Conservation (phyloP, 495 filamentous ascomycete genomes). For the Neurospora sp. region DNA sequence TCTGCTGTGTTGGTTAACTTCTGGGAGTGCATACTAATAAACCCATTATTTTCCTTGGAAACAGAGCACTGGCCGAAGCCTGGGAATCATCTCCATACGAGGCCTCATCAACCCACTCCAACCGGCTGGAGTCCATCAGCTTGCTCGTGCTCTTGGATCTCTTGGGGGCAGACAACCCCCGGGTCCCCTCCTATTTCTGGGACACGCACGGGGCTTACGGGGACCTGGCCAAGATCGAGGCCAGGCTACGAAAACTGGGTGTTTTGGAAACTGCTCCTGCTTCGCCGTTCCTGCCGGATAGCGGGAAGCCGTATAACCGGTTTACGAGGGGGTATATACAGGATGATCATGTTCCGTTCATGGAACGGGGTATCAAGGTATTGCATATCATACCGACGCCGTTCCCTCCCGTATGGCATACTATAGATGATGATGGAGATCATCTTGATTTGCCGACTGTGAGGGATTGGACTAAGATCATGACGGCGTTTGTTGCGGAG, state of each 20-base stretch:
- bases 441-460: constrained; percentile 78
- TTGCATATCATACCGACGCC: constrained; percentile 76
- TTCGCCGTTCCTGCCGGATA: constrained; percentile 37
- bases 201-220: constrained; percentile 93
- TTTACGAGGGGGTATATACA: constrained; percentile 44
- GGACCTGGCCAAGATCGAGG: constrained; percentile 56
- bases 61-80: constrained; percentile 18
- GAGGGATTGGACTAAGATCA: constrained; percentile 76
- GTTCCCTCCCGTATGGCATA: constrained; percentile 86
- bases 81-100: constrained; percentile 16
- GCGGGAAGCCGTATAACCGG: constrained; percentile 38
- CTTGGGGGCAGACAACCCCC: constrained; percentile 60
- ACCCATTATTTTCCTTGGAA: constrained; percentile 3
- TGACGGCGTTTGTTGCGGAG: constrained; percentile 78
- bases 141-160: constrained; percentile 92
- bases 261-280: constrained; percentile 27
- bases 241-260: constrained; percentile 48
- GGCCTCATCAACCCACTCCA: constrained; percentile 31
- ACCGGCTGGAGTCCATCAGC: constrained; percentile 63
- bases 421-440: constrained; percentile 68
- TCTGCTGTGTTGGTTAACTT: background rate
- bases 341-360: constrained; percentile 89
- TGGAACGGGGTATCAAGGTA: constrained; percentile 73
- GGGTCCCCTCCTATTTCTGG: constrained; percentile 68
- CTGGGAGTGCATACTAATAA: background rate